Percentiles rank a stretch among this genome's conserved stretches.
Conservation (phyloP, 768 basidiomycete genomes). For the Leccinum ochraceum region DNA sequence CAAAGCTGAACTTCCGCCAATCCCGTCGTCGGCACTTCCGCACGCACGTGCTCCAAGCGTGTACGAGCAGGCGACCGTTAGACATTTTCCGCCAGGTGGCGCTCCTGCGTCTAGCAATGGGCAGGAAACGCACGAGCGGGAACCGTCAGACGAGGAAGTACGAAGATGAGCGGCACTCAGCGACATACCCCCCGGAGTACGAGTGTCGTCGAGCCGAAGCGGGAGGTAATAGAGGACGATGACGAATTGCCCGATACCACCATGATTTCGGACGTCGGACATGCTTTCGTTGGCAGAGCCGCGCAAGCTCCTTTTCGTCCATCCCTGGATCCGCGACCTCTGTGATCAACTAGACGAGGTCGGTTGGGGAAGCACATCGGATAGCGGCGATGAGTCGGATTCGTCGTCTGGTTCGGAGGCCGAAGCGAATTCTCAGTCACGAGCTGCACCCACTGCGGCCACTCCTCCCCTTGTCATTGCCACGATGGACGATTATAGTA, state of each 20-base stretch:
- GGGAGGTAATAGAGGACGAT: slow-evolving; percentile 50
- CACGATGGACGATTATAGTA: no score
- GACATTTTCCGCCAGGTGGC: background rate
- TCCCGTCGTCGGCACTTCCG: slow-evolving; percentile 44
- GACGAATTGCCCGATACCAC: slow-evolving; percentile 69
- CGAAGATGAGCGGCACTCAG: slow-evolving; percentile 55
- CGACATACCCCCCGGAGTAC: slow-evolving; percentile 47
- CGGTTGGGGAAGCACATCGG: no score
- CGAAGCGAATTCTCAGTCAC: no score
- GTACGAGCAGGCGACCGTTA: slow-evolving; percentile 65
- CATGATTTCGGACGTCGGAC: slow-evolving; percentile 29
- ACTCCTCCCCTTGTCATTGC: no score
- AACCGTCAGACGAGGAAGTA: slow-evolving; percentile 69
- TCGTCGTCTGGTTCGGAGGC: no score
- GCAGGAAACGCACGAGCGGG: slow-evolving; percentile 40
- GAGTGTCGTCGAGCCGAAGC: slow-evolving; percentile 39
- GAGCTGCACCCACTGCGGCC: no score
- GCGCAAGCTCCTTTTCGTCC: no score
- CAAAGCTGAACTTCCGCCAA: slow-evolving; percentile 63
- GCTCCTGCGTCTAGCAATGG: slow-evolving; percentile 21
- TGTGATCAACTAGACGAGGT: no score
- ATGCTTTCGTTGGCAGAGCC: no score
- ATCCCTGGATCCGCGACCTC: no score
- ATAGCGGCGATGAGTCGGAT: no score
- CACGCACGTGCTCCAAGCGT: slow-evolving; percentile 36